These are phyloP conservation scores for Triticum turgidum DNA, from an alignment of 176 grass and related monocot species.

Conservation along the genomic window DNA sequence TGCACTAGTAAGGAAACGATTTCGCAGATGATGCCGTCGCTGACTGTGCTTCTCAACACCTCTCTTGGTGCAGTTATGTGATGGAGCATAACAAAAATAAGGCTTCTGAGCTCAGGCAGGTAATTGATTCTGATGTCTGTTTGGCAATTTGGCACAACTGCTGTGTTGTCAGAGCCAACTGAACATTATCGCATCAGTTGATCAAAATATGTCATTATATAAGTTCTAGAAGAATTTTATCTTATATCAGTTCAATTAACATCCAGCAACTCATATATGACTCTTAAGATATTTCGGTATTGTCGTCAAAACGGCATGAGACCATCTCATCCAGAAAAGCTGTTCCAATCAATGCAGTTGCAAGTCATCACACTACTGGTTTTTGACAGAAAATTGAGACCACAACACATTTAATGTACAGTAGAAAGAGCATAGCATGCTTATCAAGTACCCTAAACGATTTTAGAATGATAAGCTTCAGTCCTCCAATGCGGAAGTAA, in stretches of 20 bases:
- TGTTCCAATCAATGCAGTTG: neutral
- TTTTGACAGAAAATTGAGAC: neutral
- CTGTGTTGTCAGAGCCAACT: neutral
- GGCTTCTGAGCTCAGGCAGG: slow-evolving; percentile 88
- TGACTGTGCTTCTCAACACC: slow-evolving; percentile 9
- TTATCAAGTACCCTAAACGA: neutral
- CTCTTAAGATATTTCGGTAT: neutral
- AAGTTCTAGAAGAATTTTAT: slow-evolving; percentile 9
- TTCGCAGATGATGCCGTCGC: neutral
- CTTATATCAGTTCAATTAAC: neutral
- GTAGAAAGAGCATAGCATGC: neutral
- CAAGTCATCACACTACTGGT: neutral
- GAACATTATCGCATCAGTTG: neutral
- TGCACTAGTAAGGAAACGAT: neutral
- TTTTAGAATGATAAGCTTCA: neutral
- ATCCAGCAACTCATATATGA: neutral
- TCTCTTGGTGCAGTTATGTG: slow-evolving; percentile 53
- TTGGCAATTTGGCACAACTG: neutral
- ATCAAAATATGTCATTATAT: neutral
- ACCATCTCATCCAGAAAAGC: neutral
- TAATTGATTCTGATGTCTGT: slow-evolving; percentile 13
- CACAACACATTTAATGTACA: neutral
- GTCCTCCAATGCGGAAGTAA: neutral
- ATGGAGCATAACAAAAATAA: slow-evolving; percentile 81
- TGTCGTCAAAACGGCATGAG: neutral